A percentile compares a stretch with the other conserved stretches of the same genome.
phyloP scores from a whole-genome alignment of 192 early-diverging fungal species.

The Linderina pennispora region DNA sequence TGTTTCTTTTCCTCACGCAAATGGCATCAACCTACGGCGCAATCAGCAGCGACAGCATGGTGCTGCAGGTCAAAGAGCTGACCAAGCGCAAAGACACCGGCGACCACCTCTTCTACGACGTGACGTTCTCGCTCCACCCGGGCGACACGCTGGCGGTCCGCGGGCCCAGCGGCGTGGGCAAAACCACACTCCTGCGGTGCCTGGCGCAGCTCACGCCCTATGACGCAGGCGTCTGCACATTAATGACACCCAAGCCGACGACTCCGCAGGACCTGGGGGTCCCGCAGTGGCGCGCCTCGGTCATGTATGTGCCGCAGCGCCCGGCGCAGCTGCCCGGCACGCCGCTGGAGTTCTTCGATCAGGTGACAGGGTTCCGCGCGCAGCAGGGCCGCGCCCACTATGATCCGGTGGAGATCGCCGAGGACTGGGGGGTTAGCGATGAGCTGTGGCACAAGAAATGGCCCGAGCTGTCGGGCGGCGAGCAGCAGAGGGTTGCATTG shows the following conservation, averaged over 20 bases:
- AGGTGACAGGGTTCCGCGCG: constrained; percentile 48
- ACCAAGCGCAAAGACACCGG: constrained; percentile 29
- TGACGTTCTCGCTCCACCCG: constrained; percentile 47
- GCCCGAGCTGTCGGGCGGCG: constrained; percentile 77
- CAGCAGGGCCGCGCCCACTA: constrained; percentile 38
- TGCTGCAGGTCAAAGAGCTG: constrained; percentile 29
- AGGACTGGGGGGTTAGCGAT: constrained; percentile 61
- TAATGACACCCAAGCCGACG: constrained; percentile 18
- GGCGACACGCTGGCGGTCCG: constrained; percentile 55
- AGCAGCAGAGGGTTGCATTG: constrained; percentile 73
- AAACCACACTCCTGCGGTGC: constrained; percentile 81
- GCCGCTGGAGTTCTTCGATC: constrained; percentile 61
- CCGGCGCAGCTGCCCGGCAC: constrained; percentile 65
- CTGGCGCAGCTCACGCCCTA: constrained; percentile 65
- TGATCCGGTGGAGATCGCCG: constrained; percentile 60
- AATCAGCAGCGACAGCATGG: constrained; percentile 2
- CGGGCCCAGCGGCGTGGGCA: constrained; percentile 71
- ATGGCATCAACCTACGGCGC: constrained; percentile 7
- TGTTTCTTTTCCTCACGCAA: no score
- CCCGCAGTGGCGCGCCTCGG: constrained; percentile 65
- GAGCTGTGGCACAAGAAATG: constrained; percentile 72
- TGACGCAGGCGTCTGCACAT: constrained; percentile 51
- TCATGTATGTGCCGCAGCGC: constrained; percentile 85
- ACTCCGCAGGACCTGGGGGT: constrained; percentile 55
- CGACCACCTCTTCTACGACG: constrained; percentile 46